Evolutionary conservation across 2,329 filamentous ascomycete species (phyloP), one percentile per base, ranked within the genome.

Genomic region (Aureobasidium sp.): DNA sequence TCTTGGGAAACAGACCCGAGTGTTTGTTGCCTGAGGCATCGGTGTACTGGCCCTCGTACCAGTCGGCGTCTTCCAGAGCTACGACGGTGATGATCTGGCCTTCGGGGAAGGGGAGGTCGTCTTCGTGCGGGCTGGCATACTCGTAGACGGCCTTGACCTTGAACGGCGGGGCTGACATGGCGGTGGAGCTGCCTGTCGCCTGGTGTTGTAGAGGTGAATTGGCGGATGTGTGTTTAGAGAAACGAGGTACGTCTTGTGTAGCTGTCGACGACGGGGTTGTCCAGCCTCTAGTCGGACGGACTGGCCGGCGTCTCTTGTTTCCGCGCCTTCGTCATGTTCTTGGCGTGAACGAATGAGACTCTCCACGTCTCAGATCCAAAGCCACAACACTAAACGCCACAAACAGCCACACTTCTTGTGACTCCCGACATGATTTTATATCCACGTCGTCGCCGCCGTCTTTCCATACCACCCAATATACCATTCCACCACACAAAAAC

Each of bases 121-220:
- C 94, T 68, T 96, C 91, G 75, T 99, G 93, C 65, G 85, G 84
- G 67, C 94, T 97, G 73, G 83, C 81, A 79, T 99, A 99, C 74
- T 97, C 93, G 80, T 89, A 99, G 72, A 97, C 78, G 68, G 94
- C 91, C 82, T 92, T 96, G 80, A 99, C 94, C 78, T 90, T 95
- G 82, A 96, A 97, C 64, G 86, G 85, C 69, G 81, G 81, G 64
- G 74, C 75, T 74, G 87, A 80, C 88, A 92, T 92, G 51, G 25
- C 41, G 57, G 29, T 25, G 29, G 41, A 5, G 13, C 54, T 57
- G 30, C 53, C 39, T 45, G 39, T 29, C 36, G 54, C 37, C 44
- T 29, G 36, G 7, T 2, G 25, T 29, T 41, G 42, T 21, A n/a
- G 13, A 16, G 16, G 53, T n/a, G 41, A 9, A 51, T 37, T 51